Base-by-base conservation (phyloP, 805 yeast species). In the Starmerella apicola region DNA sequence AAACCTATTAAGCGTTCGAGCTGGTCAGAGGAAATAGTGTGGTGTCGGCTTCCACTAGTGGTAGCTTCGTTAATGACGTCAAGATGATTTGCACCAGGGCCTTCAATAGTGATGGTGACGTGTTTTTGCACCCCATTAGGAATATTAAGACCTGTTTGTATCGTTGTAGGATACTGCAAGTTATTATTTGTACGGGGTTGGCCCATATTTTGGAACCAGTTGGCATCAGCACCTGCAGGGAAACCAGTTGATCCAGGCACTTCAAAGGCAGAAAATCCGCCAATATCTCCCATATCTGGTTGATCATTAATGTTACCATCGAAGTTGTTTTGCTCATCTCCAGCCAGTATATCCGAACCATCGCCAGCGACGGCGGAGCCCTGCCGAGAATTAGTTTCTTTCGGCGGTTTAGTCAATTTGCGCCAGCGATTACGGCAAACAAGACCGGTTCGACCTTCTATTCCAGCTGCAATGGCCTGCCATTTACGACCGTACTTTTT, bases 401-500 rank as follows among this genome's bases (percentile, higher is more conserved):
- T 41, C 4, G 36, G 32, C 69, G 24, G 78, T 78, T 55, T 81
- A 61, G 4, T 76, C 82, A 29, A 71, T 53, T 81, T 84, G 50
- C 95, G 70, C 95, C 95, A 86, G 46, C 95, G 68, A 60, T 86
- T 86, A 46, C 97, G 66, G 57, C 95, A 85, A 0, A 94, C 83
- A 42, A 86, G 68, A 46, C 91, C 77, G 4, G 96, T 94, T 41
- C 97, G 64, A 33, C 86, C 79, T 30, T 71, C 68, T 67, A 86
- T 72, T 35, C 74, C 77, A 32, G 61, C 54, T 1, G 93, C 74
- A 1, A 86, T 80, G 1, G 79, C 73, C 51, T 91, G 71, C 97
- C 97, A 86, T 55, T 81, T 78, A 0, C 95, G 82, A 24, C 95
- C 95, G 55, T 75, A 72, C 28, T 59, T 57, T 51, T 76, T 74